phyloP scores from a whole-genome alignment of 306 rosid species.

The Gillenia trifoliata region DNA sequence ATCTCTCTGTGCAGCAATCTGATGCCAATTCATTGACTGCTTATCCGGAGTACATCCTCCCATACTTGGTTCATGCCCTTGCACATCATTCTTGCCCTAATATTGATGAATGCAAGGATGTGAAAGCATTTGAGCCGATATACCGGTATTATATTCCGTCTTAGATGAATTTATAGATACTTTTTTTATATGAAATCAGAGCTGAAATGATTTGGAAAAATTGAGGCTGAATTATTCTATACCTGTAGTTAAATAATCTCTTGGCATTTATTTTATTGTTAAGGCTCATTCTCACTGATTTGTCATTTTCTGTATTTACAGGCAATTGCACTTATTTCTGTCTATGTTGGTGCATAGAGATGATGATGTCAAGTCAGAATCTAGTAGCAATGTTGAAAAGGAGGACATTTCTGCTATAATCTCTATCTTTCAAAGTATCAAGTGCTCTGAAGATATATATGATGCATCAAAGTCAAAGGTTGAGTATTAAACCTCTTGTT shows the following conservation, averaged over 20 bases:
- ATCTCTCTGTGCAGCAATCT: constrained; percentile 56
- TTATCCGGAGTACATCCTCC: constrained; percentile 81
- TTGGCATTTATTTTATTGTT: constrained; percentile 4
- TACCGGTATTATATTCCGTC: constrained; percentile 54
- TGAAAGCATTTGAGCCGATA: constrained; percentile 61
- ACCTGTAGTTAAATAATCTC: background rate
- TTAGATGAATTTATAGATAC: background rate
- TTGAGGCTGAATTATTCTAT: background rate
- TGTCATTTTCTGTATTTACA: constrained; percentile 37
- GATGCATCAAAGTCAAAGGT: constrained; percentile 86
- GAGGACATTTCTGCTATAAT: constrained; percentile 49
- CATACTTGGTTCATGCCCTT: constrained; percentile 75
- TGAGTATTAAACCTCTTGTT: constrained; percentile 12
- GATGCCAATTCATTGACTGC: constrained; percentile 61
- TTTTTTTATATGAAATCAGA: background rate
- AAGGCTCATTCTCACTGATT: constrained; percentile 16
- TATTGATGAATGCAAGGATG: constrained; percentile 84
- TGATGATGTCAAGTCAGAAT: constrained; percentile 79
- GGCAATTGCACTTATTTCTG: constrained; percentile 74
- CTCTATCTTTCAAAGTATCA: constrained; percentile 70
- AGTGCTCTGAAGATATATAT: constrained; percentile 67
- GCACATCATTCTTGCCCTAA: constrained; percentile 89
- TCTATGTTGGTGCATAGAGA: constrained; percentile 77
- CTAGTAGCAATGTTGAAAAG: constrained; percentile 42
- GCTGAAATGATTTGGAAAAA: background rate